Conservation (phyloP, 148 eudicot genomes). For the Selenicereus undatus region DNA sequence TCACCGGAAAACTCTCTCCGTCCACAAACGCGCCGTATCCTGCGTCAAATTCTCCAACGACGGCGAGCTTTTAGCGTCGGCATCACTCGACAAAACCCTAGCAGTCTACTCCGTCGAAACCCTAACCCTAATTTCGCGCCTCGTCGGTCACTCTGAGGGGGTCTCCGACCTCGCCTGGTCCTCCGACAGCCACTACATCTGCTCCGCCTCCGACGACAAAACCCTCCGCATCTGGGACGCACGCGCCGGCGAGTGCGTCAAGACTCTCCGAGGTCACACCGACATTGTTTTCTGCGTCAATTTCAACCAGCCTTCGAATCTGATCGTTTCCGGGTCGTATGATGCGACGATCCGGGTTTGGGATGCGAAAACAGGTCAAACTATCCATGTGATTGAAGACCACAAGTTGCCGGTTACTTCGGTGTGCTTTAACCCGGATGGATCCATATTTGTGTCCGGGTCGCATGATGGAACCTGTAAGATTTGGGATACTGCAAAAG, state of each 20-base stretch:
- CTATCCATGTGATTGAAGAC: slow-evolving; percentile 44
- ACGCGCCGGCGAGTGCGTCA: slow-evolving; percentile 51
- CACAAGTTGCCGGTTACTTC: slow-evolving; percentile 80
- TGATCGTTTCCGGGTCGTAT: slow-evolving; percentile 79
- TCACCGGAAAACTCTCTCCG: slow-evolving; percentile 53
- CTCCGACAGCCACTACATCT: slow-evolving; percentile 72
- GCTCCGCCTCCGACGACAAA: slow-evolving; percentile 92
- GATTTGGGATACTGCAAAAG: slow-evolving; percentile 74
- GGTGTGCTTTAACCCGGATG: slow-evolving; percentile 78
- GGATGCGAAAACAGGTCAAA: slow-evolving; percentile 74
- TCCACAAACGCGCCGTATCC: slow-evolving; percentile 67
- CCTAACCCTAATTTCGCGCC: slow-evolving; percentile 41
- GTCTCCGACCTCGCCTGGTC: slow-evolving; percentile 87
- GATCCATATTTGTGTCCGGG: slow-evolving; percentile 70
- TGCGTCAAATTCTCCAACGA: slow-evolving; percentile 78
- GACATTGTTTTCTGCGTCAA: slow-evolving; percentile 73
- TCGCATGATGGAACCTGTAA: slow-evolving; percentile 85
- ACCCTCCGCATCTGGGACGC: slow-evolving; percentile 89
- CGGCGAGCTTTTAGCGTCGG: slow-evolving; percentile 77
- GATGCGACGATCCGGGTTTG: slow-evolving; percentile 87
- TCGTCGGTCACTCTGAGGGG: slow-evolving; percentile 80
- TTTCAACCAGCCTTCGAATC: slow-evolving; percentile 58
- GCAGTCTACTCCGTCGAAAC: slow-evolving; percentile 52
- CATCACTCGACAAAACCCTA: slow-evolving; percentile 84
- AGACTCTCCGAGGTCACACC: slow-evolving; percentile 71